Evolutionary conservation across 179 eudicot species (phyloP).

Genomic region (Corrigiola litoralis): DNA sequence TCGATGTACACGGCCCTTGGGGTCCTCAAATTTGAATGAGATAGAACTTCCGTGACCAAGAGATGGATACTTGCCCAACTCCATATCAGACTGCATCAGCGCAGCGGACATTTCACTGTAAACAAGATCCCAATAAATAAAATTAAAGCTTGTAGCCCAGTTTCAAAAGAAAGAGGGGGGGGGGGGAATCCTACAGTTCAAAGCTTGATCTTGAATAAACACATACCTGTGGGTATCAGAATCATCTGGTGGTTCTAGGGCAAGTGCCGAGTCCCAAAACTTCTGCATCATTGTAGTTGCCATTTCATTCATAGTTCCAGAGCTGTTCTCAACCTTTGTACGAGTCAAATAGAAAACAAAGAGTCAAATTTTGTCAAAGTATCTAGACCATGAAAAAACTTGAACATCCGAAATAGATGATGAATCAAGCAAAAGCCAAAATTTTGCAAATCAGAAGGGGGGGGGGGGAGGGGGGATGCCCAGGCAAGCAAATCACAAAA

Average conservation of each 20-base stretch:
- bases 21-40: slow-evolving; percentile 74
- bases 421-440: background rate
- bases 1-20: slow-evolving; percentile 80
- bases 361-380: background rate
- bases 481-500: background rate
- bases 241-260: slow-evolving; percentile 78
- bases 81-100: slow-evolving; percentile 52
- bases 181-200: slow-evolving; percentile 11
- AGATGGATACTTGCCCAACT: slow-evolving; percentile 68
- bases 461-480: too few species aligned
- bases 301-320: slow-evolving; percentile 75
- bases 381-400: background rate
- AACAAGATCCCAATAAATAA: slow-evolving; percentile 4
- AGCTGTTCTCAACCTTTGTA: slow-evolving; percentile 69
- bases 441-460: too few species aligned
- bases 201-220: slow-evolving; percentile 11
- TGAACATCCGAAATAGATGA: too few species aligned
- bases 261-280: slow-evolving; percentile 98
- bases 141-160: background rate
- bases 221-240: slow-evolving; percentile 79
- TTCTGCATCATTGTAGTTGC: slow-evolving; percentile 94
- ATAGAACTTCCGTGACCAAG: slow-evolving; percentile 83
- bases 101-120: slow-evolving; percentile 74
- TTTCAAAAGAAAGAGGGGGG: too few species aligned
- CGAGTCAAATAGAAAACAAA: background rate